These are phyloP conservation scores for Botryotinia calthae DNA, from an alignment of 2,329 filamentous ascomycete genomes.

Conservation along the genomic window DNA sequence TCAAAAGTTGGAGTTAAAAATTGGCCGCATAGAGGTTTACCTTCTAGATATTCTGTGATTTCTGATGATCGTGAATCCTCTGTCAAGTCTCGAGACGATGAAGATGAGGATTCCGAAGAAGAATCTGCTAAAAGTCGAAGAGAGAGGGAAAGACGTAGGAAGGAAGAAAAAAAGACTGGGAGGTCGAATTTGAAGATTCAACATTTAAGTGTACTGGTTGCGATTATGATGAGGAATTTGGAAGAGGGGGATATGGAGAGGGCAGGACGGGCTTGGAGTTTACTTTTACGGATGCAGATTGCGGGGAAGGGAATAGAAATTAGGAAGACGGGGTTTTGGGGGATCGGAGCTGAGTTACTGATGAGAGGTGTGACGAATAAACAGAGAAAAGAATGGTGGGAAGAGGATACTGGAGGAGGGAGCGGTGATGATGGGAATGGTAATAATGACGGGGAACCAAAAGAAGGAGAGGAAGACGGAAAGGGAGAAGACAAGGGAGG, in stretches of 20 bases:
- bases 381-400: constrained; percentile 21
- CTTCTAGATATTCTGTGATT: constrained; percentile 14
- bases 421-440: constrained; percentile 2
- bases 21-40: constrained; percentile 53
- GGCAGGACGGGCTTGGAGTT: constrained; percentile 71
- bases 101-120: constrained; percentile 21
- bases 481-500: constrained; percentile 16
- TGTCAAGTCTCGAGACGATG: neutral
- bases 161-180: constrained; percentile 19
- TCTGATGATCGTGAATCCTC: neutral
- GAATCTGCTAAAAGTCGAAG: constrained; percentile 26
- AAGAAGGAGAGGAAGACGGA: constrained; percentile 21
- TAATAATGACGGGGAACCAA: constrained; percentile 15
- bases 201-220: constrained; percentile 65
- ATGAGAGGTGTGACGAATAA: constrained; percentile 50
- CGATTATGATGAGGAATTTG: constrained; percentile 70
- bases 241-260: constrained; percentile 66
- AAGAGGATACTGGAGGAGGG: constrained; percentile 5
- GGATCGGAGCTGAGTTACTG: constrained; percentile 79
- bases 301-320: constrained; percentile 61
- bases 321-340: constrained; percentile 70
- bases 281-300: constrained; percentile 65
- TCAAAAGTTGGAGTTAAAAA: constrained; percentile 35
- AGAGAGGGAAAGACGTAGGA: constrained; percentile 14
- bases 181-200: constrained; percentile 43